Conservation (phyloP, 2,329 filamentous ascomycete genomes). For the Gremmenia infestans region DNA sequence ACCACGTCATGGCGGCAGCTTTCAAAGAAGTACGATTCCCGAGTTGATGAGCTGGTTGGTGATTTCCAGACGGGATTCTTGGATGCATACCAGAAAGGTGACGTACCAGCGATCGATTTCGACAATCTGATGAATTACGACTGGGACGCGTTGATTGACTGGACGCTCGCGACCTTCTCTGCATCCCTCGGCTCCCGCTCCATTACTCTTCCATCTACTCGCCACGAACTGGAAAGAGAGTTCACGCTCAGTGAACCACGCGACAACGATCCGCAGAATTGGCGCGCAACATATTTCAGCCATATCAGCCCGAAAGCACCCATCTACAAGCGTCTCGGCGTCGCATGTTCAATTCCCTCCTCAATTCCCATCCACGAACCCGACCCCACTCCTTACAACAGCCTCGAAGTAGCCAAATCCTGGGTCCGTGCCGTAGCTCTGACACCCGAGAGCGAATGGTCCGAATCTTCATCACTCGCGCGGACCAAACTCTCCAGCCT, state of each 20-base stretch:
- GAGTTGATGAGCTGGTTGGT: slow-evolving; percentile 52
- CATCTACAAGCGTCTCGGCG: slow-evolving; percentile 29
- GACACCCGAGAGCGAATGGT: slow-evolving; percentile 47
- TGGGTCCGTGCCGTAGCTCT: slow-evolving; percentile 57
- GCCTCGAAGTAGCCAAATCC: slow-evolving; percentile 45
- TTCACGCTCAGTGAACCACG: slow-evolving; percentile 29
- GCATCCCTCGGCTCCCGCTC: slow-evolving; percentile 37
- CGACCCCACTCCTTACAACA: slow-evolving; percentile 17
- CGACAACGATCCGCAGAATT: slow-evolving; percentile 36
- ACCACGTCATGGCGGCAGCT: slow-evolving; percentile 51
- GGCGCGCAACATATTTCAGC: slow-evolving; percentile 54
- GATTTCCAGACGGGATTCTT: slow-evolving; percentile 64
- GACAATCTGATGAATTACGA: slow-evolving; percentile 61
- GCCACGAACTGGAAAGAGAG: slow-evolving; percentile 39
- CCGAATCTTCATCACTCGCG: slow-evolving; percentile 38
- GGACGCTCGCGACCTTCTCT: slow-evolving; percentile 49
- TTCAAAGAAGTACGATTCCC: slow-evolving; percentile 46
- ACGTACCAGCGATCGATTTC: slow-evolving; percentile 58
- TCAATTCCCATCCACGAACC: slow-evolving; percentile 30
- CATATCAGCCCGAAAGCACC: slow-evolving; percentile 39
- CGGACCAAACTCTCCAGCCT: slow-evolving; percentile 40
- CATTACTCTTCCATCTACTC: slow-evolving; percentile 44
- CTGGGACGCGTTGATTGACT: slow-evolving; percentile 61
- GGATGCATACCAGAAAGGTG: slow-evolving; percentile 57
- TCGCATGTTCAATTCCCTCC: slow-evolving; percentile 41